These are phyloP conservation scores for Mercurialis annua DNA, from an alignment of 345 rosid genomes.

Conservation along the genomic window DNA sequence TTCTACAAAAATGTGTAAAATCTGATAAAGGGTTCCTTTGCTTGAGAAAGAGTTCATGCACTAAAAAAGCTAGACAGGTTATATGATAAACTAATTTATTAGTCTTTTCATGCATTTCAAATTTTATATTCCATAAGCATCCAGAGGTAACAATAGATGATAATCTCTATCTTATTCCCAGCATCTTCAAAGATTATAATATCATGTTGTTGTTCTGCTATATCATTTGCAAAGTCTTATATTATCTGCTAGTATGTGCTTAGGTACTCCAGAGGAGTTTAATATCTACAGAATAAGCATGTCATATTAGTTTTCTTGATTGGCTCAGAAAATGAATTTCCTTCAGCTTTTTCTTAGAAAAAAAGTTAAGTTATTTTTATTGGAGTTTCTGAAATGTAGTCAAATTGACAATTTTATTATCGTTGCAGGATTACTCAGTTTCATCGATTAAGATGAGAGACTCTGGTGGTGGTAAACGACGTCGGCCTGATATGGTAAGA, in stretches of 20 bases:
- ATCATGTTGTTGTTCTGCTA: not conserved
- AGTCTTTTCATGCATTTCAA: not conserved
- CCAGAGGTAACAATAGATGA: not conserved
- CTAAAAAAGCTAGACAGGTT: not conserved
- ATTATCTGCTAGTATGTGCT: not conserved
- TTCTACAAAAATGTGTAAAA: not conserved
- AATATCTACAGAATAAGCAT: not conserved
- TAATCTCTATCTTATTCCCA: constrained; percentile 1
- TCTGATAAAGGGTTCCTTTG: not conserved
- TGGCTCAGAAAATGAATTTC: not conserved
- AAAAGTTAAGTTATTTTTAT: too few species aligned
- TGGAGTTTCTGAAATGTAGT: not conserved
- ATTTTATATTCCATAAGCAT: not conserved
- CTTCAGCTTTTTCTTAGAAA: not conserved
- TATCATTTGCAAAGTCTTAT: not conserved
- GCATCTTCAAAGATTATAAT: constrained; percentile 1
- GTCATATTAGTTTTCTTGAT: not conserved
- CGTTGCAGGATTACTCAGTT: constrained; percentile 53
- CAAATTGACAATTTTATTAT: not conserved
- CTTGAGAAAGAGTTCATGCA: not conserved
- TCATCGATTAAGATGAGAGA: constrained; percentile 60
- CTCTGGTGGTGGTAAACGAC: constrained; percentile 40
- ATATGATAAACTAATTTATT: not conserved
- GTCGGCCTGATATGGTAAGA: constrained; percentile 29
- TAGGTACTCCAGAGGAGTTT: not conserved